Conservation (phyloP, 2,329 filamentous ascomycete species). For the Botrytis cinerea region DNA sequence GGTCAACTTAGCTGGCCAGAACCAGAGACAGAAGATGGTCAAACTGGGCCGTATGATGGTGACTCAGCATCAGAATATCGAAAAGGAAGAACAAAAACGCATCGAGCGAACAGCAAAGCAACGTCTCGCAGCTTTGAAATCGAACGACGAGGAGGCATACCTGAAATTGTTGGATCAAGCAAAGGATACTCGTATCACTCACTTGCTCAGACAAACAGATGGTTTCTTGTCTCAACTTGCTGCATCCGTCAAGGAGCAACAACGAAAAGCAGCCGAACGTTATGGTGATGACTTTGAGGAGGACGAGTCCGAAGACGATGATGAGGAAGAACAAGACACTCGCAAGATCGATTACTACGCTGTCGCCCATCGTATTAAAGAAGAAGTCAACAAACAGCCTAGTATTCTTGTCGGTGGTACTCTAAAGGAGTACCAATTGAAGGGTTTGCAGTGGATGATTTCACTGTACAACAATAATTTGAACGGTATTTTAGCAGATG, state of each 20-base stretch:
- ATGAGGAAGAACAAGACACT: constrained; percentile 66
- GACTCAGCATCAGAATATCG: constrained; percentile 88
- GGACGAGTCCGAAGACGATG: constrained; percentile 67
- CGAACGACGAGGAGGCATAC: constrained; percentile 98
- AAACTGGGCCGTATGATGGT: constrained; percentile 91
- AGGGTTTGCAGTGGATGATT: constrained; percentile 99
- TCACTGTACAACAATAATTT: constrained; percentile 99
- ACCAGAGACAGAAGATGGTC: constrained; percentile 72
- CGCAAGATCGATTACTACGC: constrained; percentile 98
- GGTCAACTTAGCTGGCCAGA: constrained; percentile 65
- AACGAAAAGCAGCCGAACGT: constrained; percentile 76
- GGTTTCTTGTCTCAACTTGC: constrained; percentile 96
- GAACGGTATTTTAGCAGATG: constrained; percentile 96
- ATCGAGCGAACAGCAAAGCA: constrained; percentile 98
- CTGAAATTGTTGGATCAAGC: constrained; percentile 96
- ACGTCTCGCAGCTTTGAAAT: constrained; percentile 97
- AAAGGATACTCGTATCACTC: constrained; percentile 98
- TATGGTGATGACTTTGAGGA: constrained; percentile 62
- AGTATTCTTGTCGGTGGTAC: constrained; percentile 85
- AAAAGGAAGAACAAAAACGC: constrained; percentile 98
- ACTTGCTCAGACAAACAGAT: constrained; percentile 94
- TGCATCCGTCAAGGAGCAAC: constrained; percentile 90
- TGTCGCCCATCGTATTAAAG: constrained; percentile 92
- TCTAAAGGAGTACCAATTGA: constrained; percentile 96
- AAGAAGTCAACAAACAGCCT: constrained; percentile 84